These are phyloP conservation scores for Metarhizium humberi DNA, from an alignment of 2,329 filamentous ascomycete genomes.

Conservation along the genomic window DNA sequence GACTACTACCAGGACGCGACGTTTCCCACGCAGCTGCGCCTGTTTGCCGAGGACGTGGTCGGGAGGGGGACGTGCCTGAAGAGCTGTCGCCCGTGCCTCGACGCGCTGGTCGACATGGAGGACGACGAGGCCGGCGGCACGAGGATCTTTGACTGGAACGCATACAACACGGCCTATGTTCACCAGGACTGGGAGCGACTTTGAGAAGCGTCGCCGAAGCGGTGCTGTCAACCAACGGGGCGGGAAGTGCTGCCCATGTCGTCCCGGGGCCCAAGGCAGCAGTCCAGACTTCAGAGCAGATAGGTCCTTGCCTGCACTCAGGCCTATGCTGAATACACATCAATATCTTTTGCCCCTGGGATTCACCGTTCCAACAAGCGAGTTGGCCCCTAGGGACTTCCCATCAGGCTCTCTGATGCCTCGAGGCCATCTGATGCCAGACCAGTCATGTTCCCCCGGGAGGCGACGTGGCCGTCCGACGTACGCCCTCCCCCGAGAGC, in stretches of 20 bases:
- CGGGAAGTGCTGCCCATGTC: too few relatives aligned
- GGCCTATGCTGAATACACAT: too few relatives aligned
- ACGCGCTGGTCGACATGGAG: not conserved
- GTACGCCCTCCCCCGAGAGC: not conserved
- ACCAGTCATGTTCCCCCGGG: too few relatives aligned
- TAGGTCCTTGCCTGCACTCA: too few relatives aligned
- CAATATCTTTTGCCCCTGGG: too few relatives aligned
- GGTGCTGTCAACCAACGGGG: too few relatives aligned
- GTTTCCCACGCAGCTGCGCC: conserved; percentile 33
- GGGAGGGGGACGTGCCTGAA: not conserved
- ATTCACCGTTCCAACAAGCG: too few relatives aligned
- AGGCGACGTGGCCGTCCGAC: not conserved
- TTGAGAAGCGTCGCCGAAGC: not conserved
- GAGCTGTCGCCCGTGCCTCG: not conserved
- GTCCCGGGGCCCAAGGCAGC: not conserved
- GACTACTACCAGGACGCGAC: conserved; percentile 26
- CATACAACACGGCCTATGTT: not conserved
- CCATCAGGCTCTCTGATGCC: too few relatives aligned
- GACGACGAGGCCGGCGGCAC: not conserved
- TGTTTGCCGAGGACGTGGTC: conserved; percentile 27
- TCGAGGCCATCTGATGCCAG: too few relatives aligned
- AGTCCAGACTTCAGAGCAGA: not conserved
- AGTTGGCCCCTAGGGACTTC: too few relatives aligned
- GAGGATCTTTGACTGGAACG: not conserved
- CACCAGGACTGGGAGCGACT: not conserved